Evolutionary conservation across 495 filamentous ascomycete genomes (phyloP), one percentile per base, ranked within the genome.

Genomic region (Podospora anserina): DNA sequence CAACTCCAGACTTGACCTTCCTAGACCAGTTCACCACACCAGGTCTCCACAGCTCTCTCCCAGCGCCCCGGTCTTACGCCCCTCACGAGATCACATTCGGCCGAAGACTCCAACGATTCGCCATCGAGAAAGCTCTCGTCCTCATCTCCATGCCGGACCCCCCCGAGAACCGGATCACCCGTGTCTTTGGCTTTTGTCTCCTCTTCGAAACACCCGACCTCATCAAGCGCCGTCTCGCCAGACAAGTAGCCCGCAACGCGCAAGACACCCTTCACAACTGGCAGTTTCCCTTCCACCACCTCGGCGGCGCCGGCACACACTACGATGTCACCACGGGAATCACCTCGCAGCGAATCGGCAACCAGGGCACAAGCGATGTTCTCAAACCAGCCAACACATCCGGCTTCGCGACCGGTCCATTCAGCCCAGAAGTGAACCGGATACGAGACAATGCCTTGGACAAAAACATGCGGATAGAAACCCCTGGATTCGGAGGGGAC

Each of bases 301-400:
- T 92, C 58, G 90, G 90, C 16, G 90, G 89, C 3, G 86, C 90
- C 2, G 90, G 90, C 0, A 89, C 87, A 1, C 88, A 90, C 69
- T 89, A 88, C 65, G 68, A 76, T 66, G 79, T 74, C 71, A 76
- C 78, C 54, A 72, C 27, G 4, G 49, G 57, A 20, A 15, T 65
- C 61, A 71, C 69, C 30, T 55, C 72, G 58, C 68, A 62, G 34
- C 53, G 66, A 5, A 58, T 75, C 15, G 76, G 77, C 20, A 80
- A 81, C 62, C 70, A 75, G 23, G 80, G 80, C 3, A 75, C 72
- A 0, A 66, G 70, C 27, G 69, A 74, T 32, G 62, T 79, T 0
- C 39, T 77, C 39, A 80, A 77, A 65, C 80, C 82, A 2, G 63
- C 71, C 7, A 62, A 71, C 30, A 72, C 69, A 11, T 77, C 70